Evolutionary conservation across 1,284 basidiomycete genomes (phyloP), one percentile per base, ranked within the genome.

Genomic region (Naganishia albida): DNA sequence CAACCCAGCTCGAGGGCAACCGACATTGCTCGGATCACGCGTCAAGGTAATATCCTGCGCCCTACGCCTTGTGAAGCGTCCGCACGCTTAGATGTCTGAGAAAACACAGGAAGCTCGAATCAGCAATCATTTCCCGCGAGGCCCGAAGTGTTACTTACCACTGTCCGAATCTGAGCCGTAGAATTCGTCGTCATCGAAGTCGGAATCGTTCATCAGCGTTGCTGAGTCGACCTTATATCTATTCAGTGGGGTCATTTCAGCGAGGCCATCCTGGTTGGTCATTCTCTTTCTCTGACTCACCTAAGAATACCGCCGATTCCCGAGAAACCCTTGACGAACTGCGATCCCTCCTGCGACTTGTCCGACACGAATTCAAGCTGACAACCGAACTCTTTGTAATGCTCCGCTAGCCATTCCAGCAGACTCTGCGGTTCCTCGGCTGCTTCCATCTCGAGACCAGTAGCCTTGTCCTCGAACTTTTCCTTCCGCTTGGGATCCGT

Each of bases 251-350:
- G 25, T 7, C 26, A 40, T 7, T 43, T 49, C 3, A 18, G 23
- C 25, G 4, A 16, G 39, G 20, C 7, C 15, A 34, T 16, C 18
- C 28, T n/a, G 20, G 46, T n/a, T 8, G 7, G 10, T 10, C 30
- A 44, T 23, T 1, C 26, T n/a, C n/a, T n/a, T n/a, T n/a, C 34
- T 34, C 2, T n/a, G 20, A 63, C 56, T 43, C 72, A 77, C 66
- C 93, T 86, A 69, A 97, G 82, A 67, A 98, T 83, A 39, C 95
- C 95, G 52, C 95, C 95, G 70, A 99, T 96, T 40, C 95, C 95
- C 81, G 95, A 95, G 74, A 99, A 99, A 57, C 95, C 96, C 79
- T 95, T 95, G 74, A 96, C 93, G 82, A 98, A 99, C 80, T 99
- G 96, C 50, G 91, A 91, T 39, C 95, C 95, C 78, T 99, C 95